Conservation (phyloP, 1,284 basidiomycete species). For the Wallemia ichthyophaga region DNA sequence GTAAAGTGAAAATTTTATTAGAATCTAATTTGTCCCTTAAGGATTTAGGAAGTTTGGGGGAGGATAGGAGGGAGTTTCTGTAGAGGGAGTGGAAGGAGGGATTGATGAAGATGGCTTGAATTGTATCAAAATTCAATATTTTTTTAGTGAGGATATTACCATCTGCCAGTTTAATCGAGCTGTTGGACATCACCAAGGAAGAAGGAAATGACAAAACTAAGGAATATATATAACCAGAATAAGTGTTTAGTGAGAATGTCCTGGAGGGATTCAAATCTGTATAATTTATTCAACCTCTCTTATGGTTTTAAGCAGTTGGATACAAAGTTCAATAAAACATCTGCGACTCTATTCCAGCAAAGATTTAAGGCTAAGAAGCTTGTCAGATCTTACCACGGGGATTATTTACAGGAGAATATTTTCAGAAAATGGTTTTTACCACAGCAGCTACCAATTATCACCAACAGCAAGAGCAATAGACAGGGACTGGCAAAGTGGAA, state of each 20-base stretch:
- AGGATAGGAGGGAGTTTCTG: not conserved
- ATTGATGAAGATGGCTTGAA: too few relatives aligned
- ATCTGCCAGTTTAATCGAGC: not conserved
- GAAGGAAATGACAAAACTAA: not conserved
- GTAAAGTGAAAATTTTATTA: not conserved
- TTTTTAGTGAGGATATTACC: not conserved
- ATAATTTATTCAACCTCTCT: not conserved
- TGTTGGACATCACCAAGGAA: not conserved
- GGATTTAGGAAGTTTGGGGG: not conserved
- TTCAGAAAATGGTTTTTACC: slow-evolving; percentile 94
- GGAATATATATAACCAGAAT: not conserved
- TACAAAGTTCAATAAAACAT: slow-evolving; percentile 28
- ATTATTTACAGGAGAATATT: slow-evolving; percentile 67
- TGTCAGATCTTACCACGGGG: slow-evolving; percentile 79
- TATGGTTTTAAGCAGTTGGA: not conserved
- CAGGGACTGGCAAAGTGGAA: slow-evolving; percentile 11
- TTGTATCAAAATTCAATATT: not conserved
- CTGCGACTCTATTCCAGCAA: slow-evolving; percentile 56
- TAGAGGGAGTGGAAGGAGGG: too few relatives aligned
- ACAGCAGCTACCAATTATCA: slow-evolving; percentile 52
- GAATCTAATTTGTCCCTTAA: not conserved
- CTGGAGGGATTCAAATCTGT: not conserved
- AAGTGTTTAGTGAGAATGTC: not conserved
- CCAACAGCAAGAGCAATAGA: slow-evolving; percentile 17
- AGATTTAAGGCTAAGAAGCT: slow-evolving; percentile 74